Percentiles rank a stretch among this genome's conserved stretches.
Conservation (phyloP, 1,284 basidiomycete species). For the Porodaedalea pini region DNA sequence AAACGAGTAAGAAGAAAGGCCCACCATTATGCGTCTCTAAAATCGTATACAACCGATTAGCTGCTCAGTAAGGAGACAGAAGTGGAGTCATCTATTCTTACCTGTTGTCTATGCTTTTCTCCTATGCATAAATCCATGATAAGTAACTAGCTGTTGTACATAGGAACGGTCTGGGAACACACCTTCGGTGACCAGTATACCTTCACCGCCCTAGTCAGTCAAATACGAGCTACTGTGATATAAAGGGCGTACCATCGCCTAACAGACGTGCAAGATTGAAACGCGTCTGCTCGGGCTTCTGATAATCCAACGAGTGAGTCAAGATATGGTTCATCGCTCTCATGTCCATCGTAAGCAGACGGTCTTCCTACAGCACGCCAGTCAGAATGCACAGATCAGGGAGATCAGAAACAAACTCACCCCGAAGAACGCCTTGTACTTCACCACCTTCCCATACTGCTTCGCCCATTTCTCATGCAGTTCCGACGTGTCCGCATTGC, state of each 20-base stretch:
- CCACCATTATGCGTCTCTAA: slow-evolving; percentile 19
- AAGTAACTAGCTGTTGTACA: not conserved
- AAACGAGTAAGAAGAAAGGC: not conserved
- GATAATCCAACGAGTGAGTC: slow-evolving; percentile 32
- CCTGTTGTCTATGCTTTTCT: slow-evolving; percentile 20
- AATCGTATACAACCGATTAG: not conserved
- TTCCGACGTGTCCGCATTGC: not conserved
- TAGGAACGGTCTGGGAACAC: not conserved
- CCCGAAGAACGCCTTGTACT: slow-evolving; percentile 21
- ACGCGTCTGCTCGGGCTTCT: slow-evolving; percentile 32
- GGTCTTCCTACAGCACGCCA: slow-evolving; percentile 20
- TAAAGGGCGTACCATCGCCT: not conserved
- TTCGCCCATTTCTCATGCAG: slow-evolving; percentile 22
- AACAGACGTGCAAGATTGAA: slow-evolving; percentile 32
- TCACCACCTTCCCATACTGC: slow-evolving; percentile 25
- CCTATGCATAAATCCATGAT: slow-evolving; percentile 1
- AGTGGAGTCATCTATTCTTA: slow-evolving; percentile 24
- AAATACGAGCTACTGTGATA: not conserved
- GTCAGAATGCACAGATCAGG: not conserved
- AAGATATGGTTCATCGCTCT: slow-evolving; percentile 38
- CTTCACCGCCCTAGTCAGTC: not conserved
- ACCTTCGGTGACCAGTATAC: slow-evolving; percentile 20
- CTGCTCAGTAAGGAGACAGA: too few species aligned
- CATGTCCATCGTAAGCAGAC: slow-evolving; percentile 33
- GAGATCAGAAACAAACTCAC: slow-evolving; percentile 14